phyloP scores from a whole-genome alignment of 2,329 filamentous ascomycete genomes.

The Penicillium sp. region DNA sequence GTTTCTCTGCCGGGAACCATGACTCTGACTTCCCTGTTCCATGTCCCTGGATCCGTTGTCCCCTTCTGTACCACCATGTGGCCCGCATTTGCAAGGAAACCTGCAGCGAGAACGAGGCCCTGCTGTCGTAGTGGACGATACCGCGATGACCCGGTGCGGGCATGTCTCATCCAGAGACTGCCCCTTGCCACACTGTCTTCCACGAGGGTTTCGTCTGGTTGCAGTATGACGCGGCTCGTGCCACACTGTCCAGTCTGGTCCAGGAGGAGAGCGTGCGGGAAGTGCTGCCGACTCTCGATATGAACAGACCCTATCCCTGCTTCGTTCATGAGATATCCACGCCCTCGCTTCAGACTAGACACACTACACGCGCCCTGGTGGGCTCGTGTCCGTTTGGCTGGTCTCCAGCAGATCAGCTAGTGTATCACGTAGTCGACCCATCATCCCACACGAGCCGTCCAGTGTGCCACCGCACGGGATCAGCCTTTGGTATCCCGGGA shows the following conservation, averaged over 20 bases:
- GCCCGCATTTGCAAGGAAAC: conserved; percentile 9
- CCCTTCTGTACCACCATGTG: conserved; percentile 19
- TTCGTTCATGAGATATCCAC: not conserved
- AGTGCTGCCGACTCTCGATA: not conserved
- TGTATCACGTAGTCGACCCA: conserved; percentile 3
- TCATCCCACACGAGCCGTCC: not conserved
- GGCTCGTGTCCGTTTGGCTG: conserved; percentile 1
- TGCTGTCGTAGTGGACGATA: not conserved
- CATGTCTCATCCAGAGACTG: conserved; percentile 14
- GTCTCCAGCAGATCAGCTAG: not conserved
- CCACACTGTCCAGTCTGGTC: not conserved
- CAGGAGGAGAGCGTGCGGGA: not conserved
- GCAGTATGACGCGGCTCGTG: not conserved
- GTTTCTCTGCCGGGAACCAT: not conserved
- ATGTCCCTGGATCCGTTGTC: conserved; percentile 11
- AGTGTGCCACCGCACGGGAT: not conserved
- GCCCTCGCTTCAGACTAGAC: not conserved
- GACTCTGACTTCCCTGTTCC: conserved; percentile 1
- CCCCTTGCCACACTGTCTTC: not conserved
- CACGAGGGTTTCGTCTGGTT: not conserved
- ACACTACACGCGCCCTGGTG: not conserved
- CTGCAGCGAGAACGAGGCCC: conserved; percentile 13
- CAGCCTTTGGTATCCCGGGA: not conserved
- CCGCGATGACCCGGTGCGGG: not conserved
- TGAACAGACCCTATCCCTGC: not conserved